These are phyloP conservation scores for Colletotrichum zoysiae DNA, from an alignment of 2,329 filamentous ascomycete species.

Conservation along the genomic window DNA sequence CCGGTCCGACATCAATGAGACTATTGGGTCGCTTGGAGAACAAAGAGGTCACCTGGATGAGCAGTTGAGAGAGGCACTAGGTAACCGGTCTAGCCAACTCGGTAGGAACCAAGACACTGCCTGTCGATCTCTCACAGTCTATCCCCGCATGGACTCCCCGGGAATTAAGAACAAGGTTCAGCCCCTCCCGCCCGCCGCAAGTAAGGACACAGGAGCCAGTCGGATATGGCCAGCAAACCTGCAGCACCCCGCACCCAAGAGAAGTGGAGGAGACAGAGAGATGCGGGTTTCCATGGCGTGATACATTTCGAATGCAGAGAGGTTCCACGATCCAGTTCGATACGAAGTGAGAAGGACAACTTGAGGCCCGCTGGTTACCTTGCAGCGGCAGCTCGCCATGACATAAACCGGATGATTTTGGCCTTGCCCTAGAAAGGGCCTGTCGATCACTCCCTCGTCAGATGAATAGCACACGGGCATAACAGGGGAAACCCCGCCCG, in stretches of 20 bases:
- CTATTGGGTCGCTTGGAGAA: conserved; percentile 29
- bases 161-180: conserved; percentile 40
- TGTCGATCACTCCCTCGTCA: conserved; percentile 33
- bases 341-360: not conserved
- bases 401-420: conserved; percentile 7
- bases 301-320: not conserved
- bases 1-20: not conserved
- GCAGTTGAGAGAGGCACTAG: not conserved
- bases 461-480: conserved; percentile 2
- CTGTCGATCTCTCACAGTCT: conserved; percentile 20
- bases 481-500: not conserved
- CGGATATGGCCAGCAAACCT: conserved; percentile 21
- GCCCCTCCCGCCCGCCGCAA: conserved; percentile 31
- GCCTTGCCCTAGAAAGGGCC: conserved; percentile 14
- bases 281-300: conserved; percentile 26
- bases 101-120: conserved; percentile 18
- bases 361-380: not conserved
- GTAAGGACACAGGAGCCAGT: conserved; percentile 17
- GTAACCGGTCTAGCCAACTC: conserved; percentile 8
- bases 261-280: conserved; percentile 4
- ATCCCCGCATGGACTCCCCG: conserved; percentile 34
- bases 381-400: conserved; percentile 19
- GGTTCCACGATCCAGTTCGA: conserved; percentile 13
- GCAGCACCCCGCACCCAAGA: conserved; percentile 22
- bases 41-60: conserved; percentile 18